Conservation (phyloP, 768 basidiomycete genomes). For the Vararia minispora region DNA sequence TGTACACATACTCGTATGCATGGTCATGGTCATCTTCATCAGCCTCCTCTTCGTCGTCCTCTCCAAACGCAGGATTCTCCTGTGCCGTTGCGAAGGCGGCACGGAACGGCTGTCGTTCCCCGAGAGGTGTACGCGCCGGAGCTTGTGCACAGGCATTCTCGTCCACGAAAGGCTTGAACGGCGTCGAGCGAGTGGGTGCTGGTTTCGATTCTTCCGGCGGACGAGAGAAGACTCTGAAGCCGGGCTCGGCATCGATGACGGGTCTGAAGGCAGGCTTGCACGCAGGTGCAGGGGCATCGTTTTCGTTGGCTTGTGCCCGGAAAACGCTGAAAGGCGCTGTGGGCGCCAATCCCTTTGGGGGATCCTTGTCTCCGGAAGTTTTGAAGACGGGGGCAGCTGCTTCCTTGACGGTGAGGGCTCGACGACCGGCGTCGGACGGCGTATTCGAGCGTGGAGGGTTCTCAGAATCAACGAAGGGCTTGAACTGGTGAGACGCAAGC, state of each 20-base stretch:
- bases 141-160: constrained; percentile 5
- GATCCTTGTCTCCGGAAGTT: constrained; percentile 29
- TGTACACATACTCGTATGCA: not conserved
- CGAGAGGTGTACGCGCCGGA: constrained; percentile 8
- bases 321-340: constrained; percentile 1
- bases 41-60: constrained; percentile 21
- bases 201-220: constrained; percentile 35
- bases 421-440: constrained; percentile 24
- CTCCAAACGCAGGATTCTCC: constrained; percentile 14
- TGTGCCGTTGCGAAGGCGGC: constrained; percentile 11
- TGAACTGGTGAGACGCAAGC: constrained; percentile 39
- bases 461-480: constrained; percentile 53
- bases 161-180: constrained; percentile 30
- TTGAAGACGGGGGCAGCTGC: constrained; percentile 16
- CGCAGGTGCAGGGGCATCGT: constrained; percentile 2
- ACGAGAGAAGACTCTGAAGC: constrained; percentile 59
- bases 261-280: constrained; percentile 21
- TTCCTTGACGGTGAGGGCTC: constrained; percentile 44
- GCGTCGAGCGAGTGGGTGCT: constrained; percentile 21
- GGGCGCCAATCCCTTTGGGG: not conserved
- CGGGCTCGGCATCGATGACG: constrained; percentile 27
- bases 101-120: constrained; percentile 15
- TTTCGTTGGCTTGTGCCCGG: constrained; percentile 1
- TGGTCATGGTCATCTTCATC: constrained; percentile 3
- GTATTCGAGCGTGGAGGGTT: constrained; percentile 32